Evolutionary conservation across 2,329 filamentous ascomycete species (phyloP).

Genomic region (Aurifilum marmelostoma): DNA sequence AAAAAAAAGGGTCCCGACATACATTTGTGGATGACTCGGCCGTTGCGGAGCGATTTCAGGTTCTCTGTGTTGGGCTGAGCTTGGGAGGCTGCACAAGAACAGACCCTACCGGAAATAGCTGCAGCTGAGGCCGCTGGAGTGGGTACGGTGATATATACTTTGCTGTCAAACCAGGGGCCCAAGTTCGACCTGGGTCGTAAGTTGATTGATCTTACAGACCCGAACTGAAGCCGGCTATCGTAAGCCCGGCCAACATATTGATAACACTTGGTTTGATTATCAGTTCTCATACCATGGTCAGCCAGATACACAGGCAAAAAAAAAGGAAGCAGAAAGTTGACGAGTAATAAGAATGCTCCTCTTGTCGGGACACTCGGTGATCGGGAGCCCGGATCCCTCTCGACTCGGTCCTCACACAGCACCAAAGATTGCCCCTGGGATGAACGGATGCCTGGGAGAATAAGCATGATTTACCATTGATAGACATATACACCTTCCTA

Average conservation of each 20-base stretch:
- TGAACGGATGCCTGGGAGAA: background rate
- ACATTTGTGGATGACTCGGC: background rate
- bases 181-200: background rate
- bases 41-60: background rate
- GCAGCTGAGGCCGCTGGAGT: slow-evolving; percentile 2
- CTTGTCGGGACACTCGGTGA: background rate
- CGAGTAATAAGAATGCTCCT: background rate
- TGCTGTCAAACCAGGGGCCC: background rate
- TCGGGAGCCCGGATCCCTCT: background rate
- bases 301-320: background rate
- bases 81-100: background rate
- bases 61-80: background rate
- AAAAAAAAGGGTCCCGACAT: background rate
- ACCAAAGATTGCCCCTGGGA: background rate
- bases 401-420: background rate
- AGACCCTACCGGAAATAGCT: background rate
- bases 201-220: background rate
- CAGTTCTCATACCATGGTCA: background rate
- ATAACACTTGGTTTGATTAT: background rate
- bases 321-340: background rate
- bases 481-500: background rate
- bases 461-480: background rate
- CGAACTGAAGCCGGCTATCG: background rate
- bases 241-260: background rate
- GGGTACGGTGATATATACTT: background rate